Conservation (phyloP, 2,329 filamentous ascomycete genomes). For the Penicillium rolfsii region DNA sequence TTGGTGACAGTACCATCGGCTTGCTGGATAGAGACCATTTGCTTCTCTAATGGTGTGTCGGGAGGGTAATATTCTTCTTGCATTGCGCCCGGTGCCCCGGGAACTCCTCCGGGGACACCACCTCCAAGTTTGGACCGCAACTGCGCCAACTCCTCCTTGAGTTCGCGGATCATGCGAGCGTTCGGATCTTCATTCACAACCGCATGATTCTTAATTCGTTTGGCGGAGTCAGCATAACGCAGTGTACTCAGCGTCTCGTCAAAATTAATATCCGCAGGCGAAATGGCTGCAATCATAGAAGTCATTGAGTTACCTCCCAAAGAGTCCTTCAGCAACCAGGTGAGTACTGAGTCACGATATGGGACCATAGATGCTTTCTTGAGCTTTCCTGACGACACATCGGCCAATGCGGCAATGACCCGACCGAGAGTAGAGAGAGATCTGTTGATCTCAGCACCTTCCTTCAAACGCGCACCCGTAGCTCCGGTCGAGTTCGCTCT, state of each 20-base stretch:
- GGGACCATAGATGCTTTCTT: conserved; percentile 79
- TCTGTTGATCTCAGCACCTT: conserved; percentile 97
- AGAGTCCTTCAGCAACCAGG: conserved; percentile 96
- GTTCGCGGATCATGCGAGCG: conserved; percentile 95
- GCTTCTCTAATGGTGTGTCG: conserved; percentile 89
- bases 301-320: conserved; percentile 98
- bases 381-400: conserved; percentile 81
- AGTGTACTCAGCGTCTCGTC: conserved; percentile 96
- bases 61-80: conserved; percentile 86
- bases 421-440: conserved; percentile 94
- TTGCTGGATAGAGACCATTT: conserved; percentile 92
- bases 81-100: conserved; percentile 51
- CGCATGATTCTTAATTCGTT: conserved; percentile 99
- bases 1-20: conserved; percentile 86
- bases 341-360: conserved; percentile 94
- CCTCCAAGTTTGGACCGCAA: conserved; percentile 82
- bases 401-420: conserved; percentile 94
- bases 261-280: conserved; percentile 97
- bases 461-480: conserved; percentile 90
- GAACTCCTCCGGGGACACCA: conserved; percentile 49
- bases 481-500: conserved; percentile 96
- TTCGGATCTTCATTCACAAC: conserved; percentile 99
- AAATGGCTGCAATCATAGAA: conserved; percentile 99
- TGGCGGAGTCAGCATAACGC: conserved; percentile 94
- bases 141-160: conserved; percentile 90